Percentiles rank a stretch among this genome's conserved stretches.
Conservation (phyloP, 2,329 filamentous ascomycete species). For the Aspergillus felis region DNA sequence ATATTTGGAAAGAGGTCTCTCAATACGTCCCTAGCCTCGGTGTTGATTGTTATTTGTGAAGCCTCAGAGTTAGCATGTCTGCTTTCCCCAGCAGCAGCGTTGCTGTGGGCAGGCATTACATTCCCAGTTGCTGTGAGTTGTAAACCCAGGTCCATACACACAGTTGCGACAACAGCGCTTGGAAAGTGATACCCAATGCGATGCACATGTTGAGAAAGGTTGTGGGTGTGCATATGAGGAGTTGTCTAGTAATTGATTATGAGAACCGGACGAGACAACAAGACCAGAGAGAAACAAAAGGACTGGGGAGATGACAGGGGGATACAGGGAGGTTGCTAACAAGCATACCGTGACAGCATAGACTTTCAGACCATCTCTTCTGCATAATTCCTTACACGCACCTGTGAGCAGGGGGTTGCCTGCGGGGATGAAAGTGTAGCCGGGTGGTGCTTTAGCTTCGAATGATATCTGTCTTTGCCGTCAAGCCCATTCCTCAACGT, state of each 20-base stretch:
- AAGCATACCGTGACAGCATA: constrained; percentile 58
- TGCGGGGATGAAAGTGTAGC: constrained; percentile 60
- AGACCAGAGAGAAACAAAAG: constrained; percentile 8
- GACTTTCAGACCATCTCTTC: constrained; percentile 51
- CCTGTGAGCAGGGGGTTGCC: constrained; percentile 58
- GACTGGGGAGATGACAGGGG: background rate
- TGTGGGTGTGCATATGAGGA: constrained; percentile 47
- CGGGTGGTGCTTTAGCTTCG: constrained; percentile 51
- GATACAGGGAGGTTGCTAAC: background rate
- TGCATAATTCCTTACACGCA: constrained; percentile 58
- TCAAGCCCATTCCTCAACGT: constrained; percentile 27
- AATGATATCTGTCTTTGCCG: constrained; percentile 49
- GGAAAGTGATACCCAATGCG: constrained; percentile 63
- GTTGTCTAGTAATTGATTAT: constrained; percentile 40
- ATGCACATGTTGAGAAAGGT: constrained; percentile 58
- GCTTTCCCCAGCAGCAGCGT: constrained; percentile 20
- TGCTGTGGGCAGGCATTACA: constrained; percentile 37
- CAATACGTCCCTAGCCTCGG: constrained; percentile 56
- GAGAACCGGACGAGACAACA: constrained; percentile 14
- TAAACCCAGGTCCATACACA: constrained; percentile 48
- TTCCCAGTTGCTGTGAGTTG: constrained; percentile 46
- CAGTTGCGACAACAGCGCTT: constrained; percentile 54
- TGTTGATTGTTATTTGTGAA: constrained; percentile 47
- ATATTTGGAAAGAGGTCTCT: constrained; percentile 62
- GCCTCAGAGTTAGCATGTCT: constrained; percentile 27